Evolutionary conservation across 2,329 filamentous ascomycete genomes (phyloP).

Genomic region (Claviceps maximensis): DNA sequence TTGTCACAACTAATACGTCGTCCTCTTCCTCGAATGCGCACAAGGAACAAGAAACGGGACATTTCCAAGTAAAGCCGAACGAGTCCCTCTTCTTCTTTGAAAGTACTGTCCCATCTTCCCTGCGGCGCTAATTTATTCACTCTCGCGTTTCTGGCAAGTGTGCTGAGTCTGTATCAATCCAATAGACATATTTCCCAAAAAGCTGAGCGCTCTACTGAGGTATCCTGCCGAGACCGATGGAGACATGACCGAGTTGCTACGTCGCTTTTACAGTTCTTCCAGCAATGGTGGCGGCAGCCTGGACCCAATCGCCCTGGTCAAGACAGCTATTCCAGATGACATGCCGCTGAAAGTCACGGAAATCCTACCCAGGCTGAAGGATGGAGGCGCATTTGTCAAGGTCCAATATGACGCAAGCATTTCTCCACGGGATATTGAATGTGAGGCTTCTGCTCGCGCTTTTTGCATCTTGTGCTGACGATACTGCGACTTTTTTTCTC

Average conservation of each 20-base stretch:
- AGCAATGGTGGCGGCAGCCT: slow-evolving; percentile 34
- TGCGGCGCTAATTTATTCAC: background rate
- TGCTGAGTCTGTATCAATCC: background rate
- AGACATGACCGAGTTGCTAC: slow-evolving; percentile 37
- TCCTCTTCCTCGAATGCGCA: slow-evolving; percentile 11
- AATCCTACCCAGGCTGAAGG: slow-evolving; percentile 72
- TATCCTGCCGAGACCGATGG: slow-evolving; percentile 34
- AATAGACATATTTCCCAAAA: slow-evolving; percentile 71
- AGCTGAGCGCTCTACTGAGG: slow-evolving; percentile 39
- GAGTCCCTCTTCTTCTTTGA: slow-evolving; percentile 86
- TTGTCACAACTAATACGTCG: slow-evolving; percentile 4
- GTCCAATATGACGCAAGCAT: slow-evolving; percentile 42
- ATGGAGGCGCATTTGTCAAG: slow-evolving; percentile 89
- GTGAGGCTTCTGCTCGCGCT: slow-evolving; percentile 13
- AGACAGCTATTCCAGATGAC: slow-evolving; percentile 48
- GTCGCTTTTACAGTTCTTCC: slow-evolving; percentile 36
- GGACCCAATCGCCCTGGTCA: slow-evolving; percentile 40
- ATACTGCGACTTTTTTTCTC: background rate
- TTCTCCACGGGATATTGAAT: slow-evolving; percentile 29
- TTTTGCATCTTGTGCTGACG: background rate
- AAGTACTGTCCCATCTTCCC: slow-evolving; percentile 38
- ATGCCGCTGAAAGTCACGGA: slow-evolving; percentile 60
- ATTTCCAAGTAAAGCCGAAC: slow-evolving; percentile 62
- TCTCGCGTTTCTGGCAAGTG: background rate
- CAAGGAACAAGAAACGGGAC: slow-evolving; percentile 58